phyloP scores from a whole-genome alignment of 1,284 basidiomycete genomes.

The Cryptococcus hybrid region DNA sequence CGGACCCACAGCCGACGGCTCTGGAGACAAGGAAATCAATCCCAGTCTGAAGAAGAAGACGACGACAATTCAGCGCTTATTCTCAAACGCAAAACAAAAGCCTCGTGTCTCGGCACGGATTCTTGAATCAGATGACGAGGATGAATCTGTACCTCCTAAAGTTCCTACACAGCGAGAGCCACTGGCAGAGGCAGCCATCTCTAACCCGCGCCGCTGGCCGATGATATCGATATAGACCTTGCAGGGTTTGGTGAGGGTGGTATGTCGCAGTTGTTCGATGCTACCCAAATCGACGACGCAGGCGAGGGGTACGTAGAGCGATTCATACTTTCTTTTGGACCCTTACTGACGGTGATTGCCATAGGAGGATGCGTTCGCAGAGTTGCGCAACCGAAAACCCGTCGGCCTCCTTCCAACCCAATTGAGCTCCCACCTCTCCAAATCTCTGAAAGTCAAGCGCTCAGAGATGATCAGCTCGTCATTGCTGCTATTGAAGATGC shows the following conservation, averaged over 20 bases:
- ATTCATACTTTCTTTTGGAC: not conserved
- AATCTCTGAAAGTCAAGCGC: conserved; percentile 40
- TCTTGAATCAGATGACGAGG: not conserved
- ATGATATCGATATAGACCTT: conserved; percentile 14
- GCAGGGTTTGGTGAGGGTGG: conserved; percentile 24
- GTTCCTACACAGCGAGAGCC: not conserved
- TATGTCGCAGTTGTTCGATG: conserved; percentile 43
- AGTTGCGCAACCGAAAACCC: conserved; percentile 21
- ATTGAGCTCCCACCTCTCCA: conserved; percentile 21
- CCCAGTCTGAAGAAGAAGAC: conserved; percentile 12
- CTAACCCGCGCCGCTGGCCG: not conserved
- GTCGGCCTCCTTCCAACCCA: conserved; percentile 23
- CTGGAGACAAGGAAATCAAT: not conserved
- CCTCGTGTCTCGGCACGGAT: not conserved
- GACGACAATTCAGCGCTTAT: conserved; percentile 15
- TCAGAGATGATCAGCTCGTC: conserved; percentile 41
- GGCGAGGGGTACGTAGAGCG: conserved; percentile 3
- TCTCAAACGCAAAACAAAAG: not conserved
- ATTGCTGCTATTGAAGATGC: conserved; percentile 31
- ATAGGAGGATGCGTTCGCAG: conserved; percentile 30
- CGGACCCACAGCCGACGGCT: conserved; percentile 3
- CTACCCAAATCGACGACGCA: conserved; percentile 23
- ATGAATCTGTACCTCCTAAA: not conserved
- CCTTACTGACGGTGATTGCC: not conserved
- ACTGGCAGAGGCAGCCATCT: not conserved